Base-by-base conservation (phyloP, 306 rosid genomes). In the Dalbergia oliveri region DNA sequence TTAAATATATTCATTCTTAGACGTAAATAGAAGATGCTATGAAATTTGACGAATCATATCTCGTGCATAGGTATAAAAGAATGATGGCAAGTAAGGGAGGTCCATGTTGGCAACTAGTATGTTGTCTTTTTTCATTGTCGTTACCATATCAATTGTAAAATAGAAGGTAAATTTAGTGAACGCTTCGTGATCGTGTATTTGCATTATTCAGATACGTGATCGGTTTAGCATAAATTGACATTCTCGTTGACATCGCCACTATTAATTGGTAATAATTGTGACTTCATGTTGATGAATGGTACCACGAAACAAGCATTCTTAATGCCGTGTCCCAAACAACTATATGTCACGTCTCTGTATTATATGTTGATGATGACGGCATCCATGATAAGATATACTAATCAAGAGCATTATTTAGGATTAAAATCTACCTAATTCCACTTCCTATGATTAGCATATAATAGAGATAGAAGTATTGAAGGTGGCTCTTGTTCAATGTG, bases 351-450 rank as follows among this genome's bases (percentile, higher is more conserved):
- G 12, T 26, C 78, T n/a, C 16, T 13, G 11, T 68, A 69, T 50
- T 76, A 51, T 69, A 61, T 16, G 76, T 76, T 51, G 69, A 26
- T 44, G 75, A 63, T 43, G 64, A 82, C 34, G 35, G 11, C 67
- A 76, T 62, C 13, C 26, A 43, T 54, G 44, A 76, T 45, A 12
- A 12, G 19, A 13, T 11, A 12, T 60, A 60, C 60, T 12, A 68
- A 60, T 47, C 51, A 76, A 49, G 16, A 23, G 63, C 50, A 35
- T 37, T 75, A 21, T 68, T 67, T 26, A 50, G 18, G 10, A 35
- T 39, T 50, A 44, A 61, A 39, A 60, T 57, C 67, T 62, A 76
- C 77, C 85, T 37, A 69, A 82, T 39, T 58, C 71, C 71, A 60
- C 49, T 67, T 59, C 49, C 47, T n/a, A 11, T 12, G 3, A 15